A percentile compares a stretch with the other conserved stretches of the same genome.
Conservation (phyloP, 208 protist genomes). For the Crithidia bombi region DNA sequence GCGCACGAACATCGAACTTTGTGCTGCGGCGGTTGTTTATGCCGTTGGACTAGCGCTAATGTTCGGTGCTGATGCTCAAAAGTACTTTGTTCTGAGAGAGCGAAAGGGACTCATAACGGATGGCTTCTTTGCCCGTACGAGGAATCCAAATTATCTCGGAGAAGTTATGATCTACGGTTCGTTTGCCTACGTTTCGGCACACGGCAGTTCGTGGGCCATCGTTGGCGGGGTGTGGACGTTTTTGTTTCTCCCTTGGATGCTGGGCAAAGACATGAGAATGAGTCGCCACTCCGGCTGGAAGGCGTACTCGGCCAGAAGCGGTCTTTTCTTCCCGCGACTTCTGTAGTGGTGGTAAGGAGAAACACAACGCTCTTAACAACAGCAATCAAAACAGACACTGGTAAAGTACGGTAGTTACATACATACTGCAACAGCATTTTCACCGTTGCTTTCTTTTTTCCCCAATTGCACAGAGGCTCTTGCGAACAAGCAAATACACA, state of each 20-base stretch:
- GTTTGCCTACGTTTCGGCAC: slow-evolving; percentile 73
- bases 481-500: background rate
- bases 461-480: background rate
- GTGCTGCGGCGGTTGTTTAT: slow-evolving; percentile 61
- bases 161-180: slow-evolving; percentile 90
- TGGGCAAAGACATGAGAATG: slow-evolving; percentile 80
- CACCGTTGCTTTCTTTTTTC: background rate
- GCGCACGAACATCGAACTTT: slow-evolving; percentile 51
- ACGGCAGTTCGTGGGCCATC: slow-evolving; percentile 57
- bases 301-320: slow-evolving; percentile 52
- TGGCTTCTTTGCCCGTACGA: slow-evolving; percentile 77
- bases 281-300: slow-evolving; percentile 73
- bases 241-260: slow-evolving; percentile 81
- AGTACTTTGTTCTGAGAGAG: slow-evolving; percentile 80
- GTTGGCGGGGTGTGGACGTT: slow-evolving; percentile 66
- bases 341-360: slow-evolving; percentile 16
- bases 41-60: slow-evolving; percentile 70
- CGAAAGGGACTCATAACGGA: slow-evolving; percentile 80
- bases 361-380: background rate
- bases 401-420: background rate
- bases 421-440: background rate
- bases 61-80: slow-evolving; percentile 81
- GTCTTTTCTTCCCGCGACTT: slow-evolving; percentile 70
- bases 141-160: slow-evolving; percentile 90
- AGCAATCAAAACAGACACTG: background rate